A percentile compares a stretch with the other conserved stretches of the same genome.
phyloP scores from a whole-genome alignment of 2,329 filamentous ascomycete genomes.

The Xylariomycetidae sp. region DNA sequence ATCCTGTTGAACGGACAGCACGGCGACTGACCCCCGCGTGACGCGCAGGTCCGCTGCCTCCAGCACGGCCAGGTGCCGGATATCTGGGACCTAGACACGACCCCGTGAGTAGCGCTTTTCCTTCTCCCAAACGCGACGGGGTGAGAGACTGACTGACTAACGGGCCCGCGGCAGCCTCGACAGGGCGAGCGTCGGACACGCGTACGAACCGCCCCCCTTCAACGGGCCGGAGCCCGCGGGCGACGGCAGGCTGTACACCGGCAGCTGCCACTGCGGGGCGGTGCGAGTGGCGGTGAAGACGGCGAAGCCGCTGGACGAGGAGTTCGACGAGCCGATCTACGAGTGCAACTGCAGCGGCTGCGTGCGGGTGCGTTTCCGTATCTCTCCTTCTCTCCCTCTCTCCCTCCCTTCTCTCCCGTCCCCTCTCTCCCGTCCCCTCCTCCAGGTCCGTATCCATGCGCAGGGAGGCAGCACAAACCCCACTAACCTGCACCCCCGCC shows the following conservation, averaged over 20 bases:
- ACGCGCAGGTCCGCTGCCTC: conserved; percentile 33
- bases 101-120: conserved; percentile 26
- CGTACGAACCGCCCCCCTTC: conserved; percentile 31
- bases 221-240: conserved; percentile 34
- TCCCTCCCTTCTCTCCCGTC: neutral
- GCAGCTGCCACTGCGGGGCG: conserved; percentile 48
- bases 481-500: neutral
- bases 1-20: neutral
- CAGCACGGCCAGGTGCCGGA: conserved; percentile 35
- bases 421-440: neutral
- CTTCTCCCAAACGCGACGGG: too few species aligned
- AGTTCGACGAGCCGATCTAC: conserved; percentile 21
- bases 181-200: conserved; percentile 25
- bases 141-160: too few species aligned
- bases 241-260: conserved; percentile 36
- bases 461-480: too few species aligned
- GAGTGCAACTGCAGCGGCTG: conserved; percentile 50
- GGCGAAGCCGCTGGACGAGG: conserved; percentile 36
- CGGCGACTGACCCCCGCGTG: neutral
- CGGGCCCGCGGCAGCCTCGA: conserved; percentile 34
- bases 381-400: neutral
- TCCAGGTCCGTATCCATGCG: too few species aligned
- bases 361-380: conserved; percentile 27
- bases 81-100: conserved; percentile 32
- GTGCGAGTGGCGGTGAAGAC: conserved; percentile 37